Evolutionary conservation across 73 alveolate species (phyloP), one percentile per base, ranked within the genome.

Genomic region (Durusdinium trenchii): DNA sequence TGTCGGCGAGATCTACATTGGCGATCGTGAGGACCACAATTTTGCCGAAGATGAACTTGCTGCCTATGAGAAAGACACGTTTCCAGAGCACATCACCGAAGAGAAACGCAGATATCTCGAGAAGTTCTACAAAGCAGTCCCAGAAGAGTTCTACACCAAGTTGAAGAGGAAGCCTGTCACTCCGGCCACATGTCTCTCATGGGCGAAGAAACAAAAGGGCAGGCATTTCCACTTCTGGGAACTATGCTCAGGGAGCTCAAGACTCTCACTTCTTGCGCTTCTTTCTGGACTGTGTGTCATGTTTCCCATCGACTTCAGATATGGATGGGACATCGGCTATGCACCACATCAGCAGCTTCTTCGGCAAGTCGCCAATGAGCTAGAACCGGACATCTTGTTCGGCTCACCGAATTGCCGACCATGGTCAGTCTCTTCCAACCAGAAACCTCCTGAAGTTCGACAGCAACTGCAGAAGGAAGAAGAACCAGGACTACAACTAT

Each of bases 261-360:
- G 54, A 4, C n/a, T 75, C 14, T 38, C 57, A 0, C 35, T 75
- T 0, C 38, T 75, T 0, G 51, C 57, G 9, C 2, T 75, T 0
- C 36, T 75, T 0, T 75, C 86, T 3, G 86, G 86, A 5, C 54
- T 75, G 28, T 9, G 57, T 9, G 60, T 75, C 36, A 9, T 75
- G 86, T 75, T 75, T 16, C 86, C 86, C 38, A 18, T 75, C 20
- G 86, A 75, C 86, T 75, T 40, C 36, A 30, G 86, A 0, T 75
- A 75, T 75, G 86, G 86, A 26, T 75, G 86, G 86, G 86, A 75
- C 14, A 50, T 75, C 43, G 57, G 57, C 38, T 40, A 23, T 36
- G 57, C 57, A 7, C 57, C 38, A 42, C 54, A 40, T 75, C 54
- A 38, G 51, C 54, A 60, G 4, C 3, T 60, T 23, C 73, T 60